Evolutionary conservation across 2,329 filamentous ascomycete genomes (phyloP).

Genomic region (Phaeosphaeria sp.): DNA sequence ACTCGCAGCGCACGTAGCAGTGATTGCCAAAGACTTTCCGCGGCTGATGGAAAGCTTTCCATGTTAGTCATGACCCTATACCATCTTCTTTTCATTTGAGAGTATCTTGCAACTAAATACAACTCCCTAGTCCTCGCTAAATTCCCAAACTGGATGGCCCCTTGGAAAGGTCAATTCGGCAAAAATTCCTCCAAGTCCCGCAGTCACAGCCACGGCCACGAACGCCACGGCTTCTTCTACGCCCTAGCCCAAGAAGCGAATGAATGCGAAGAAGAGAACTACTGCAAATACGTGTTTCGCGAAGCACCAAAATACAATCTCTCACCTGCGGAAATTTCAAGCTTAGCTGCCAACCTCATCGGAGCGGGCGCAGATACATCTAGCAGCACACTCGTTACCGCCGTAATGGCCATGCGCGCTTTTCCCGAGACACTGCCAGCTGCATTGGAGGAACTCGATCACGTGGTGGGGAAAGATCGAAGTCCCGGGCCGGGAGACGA

Average conservation of each 20-base stretch:
- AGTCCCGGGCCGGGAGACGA: conserved; percentile 40
- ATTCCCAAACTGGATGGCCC: conserved; percentile 57
- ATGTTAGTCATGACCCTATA: conserved; percentile 22
- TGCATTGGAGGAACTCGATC: conserved; percentile 44
- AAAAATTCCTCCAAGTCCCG: background rate
- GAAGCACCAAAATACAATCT: conserved; percentile 38
- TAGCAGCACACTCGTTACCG: conserved; percentile 40
- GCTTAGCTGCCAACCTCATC: conserved; percentile 39
- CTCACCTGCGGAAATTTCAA: conserved; percentile 36
- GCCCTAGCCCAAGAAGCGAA: conserved; percentile 39
- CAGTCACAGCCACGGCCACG: conserved; percentile 22
- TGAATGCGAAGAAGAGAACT: conserved; percentile 30
- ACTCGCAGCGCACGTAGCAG: conserved; percentile 59
- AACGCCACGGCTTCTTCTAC: conserved; percentile 45
- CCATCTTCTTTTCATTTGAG: background rate
- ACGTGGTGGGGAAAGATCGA: conserved; percentile 38
- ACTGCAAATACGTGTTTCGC: conserved; percentile 48
- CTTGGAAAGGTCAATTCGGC: conserved; percentile 35
- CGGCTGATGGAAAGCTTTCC: conserved; percentile 65
- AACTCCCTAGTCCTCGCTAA: conserved; percentile 50
- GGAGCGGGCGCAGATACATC: conserved; percentile 44
- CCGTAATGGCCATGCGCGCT: conserved; percentile 40
- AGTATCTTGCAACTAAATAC: background rate
- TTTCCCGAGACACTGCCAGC: conserved; percentile 37
- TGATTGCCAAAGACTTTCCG: conserved; percentile 59